A percentile compares a stretch with the other conserved stretches of the same genome.
Evolutionary conservation across 805 yeast genomes (phyloP).

Genomic region (Suhomyces emberorum): DNA sequence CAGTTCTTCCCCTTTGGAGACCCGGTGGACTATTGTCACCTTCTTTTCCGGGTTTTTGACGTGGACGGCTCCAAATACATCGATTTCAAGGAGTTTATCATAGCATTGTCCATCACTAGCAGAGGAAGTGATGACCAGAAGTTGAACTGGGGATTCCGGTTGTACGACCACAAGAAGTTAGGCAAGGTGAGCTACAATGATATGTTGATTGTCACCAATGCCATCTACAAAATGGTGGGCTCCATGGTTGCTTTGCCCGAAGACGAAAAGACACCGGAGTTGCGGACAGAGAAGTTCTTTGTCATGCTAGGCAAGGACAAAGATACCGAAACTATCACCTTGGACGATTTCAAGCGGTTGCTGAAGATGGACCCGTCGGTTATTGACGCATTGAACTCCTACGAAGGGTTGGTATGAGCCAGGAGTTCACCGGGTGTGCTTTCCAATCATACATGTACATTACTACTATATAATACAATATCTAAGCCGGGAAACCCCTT

Average conservation of each 20-base stretch:
- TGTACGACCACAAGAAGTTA: conserved; percentile 79
- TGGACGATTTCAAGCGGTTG: conserved; percentile 81
- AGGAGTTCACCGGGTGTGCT: too few species aligned
- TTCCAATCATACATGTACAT: too few species aligned
- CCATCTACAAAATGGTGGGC: conserved; percentile 95
- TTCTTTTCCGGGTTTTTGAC: conserved; percentile 87
- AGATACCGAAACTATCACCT: conserved; percentile 60
- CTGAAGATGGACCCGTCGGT: conserved; percentile 77
- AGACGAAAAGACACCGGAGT: conserved; percentile 90
- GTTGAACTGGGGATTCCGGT: conserved; percentile 81
- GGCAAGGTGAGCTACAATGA: conserved; percentile 77
- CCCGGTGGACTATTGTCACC: conserved; percentile 85
- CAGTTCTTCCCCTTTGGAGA: conserved; percentile 99
- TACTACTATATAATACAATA: too few species aligned
- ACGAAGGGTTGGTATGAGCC: conserved; percentile 76
- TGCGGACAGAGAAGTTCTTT: conserved; percentile 80
- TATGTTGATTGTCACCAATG: conserved; percentile 70
- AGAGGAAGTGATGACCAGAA: conserved; percentile 85
- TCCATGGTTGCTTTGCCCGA: conserved; percentile 84
- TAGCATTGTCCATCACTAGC: conserved; percentile 81
- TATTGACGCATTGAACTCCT: conserved; percentile 69
- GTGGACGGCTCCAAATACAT: conserved; percentile 74
- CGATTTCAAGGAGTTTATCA: conserved; percentile 89
- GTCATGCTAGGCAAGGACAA: conserved; percentile 65
- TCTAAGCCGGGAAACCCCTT: too few species aligned